These are phyloP conservation scores for Ichthyophthirius multifiliis DNA, from an alignment of 169 alveolate species.

Conservation along the genomic window DNA sequence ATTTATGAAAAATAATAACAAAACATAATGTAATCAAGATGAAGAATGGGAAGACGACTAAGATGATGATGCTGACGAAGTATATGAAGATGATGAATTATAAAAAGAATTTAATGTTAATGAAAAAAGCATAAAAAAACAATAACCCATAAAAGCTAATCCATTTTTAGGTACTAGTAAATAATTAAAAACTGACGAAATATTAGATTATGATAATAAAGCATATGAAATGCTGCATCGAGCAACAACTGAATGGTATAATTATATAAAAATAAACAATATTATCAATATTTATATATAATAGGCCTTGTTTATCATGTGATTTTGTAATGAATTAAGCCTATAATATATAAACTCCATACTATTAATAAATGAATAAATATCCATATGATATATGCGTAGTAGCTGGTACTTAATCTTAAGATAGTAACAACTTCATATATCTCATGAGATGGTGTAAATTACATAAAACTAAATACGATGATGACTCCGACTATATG, in stretches of 20 bases:
- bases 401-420: constrained; percentile 76
- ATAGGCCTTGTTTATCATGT: constrained; percentile 69
- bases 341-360: constrained; percentile 35
- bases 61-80: background rate
- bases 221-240: constrained; percentile 86
- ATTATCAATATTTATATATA: background rate
- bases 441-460: constrained; percentile 78
- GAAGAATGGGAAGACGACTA: constrained; percentile 9
- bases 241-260: constrained; percentile 79
- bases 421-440: constrained; percentile 61
- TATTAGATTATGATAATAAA: constrained; percentile 68
- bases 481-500: constrained; percentile 73
- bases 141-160: background rate
- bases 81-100: background rate
- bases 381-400: constrained; percentile 75
- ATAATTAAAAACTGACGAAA: constrained; percentile 44
- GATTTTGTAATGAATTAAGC: constrained; percentile 57
- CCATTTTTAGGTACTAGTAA: constrained; percentile 15
- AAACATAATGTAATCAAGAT: background rate
- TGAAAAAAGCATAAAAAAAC: background rate
- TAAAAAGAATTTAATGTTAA: background rate
- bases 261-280: background rate
- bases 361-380: constrained; percentile 50
- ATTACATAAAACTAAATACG: constrained; percentile 76
- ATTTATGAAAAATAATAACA: background rate